Evolutionary conservation across 805 yeast genomes (phyloP), one percentile per base, ranked within the genome.

Genomic region (Myxozyma geophila): DNA sequence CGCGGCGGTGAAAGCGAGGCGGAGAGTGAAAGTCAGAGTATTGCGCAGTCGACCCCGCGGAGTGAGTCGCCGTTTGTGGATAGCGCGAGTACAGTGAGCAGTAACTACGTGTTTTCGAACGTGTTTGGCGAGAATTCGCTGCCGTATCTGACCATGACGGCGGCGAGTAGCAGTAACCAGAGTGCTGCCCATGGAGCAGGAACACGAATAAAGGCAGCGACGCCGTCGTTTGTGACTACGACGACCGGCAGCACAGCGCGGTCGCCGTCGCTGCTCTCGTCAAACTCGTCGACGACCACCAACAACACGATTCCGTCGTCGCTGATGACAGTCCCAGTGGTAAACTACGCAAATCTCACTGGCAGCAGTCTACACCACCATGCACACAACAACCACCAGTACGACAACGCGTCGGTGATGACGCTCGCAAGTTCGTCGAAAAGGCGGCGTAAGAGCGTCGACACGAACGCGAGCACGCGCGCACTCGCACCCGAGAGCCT

Each of bases 381-480:
- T 6, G 47, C 21, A 6, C 47, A 6, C 19, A n/a, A 43, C 10
- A 8, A 43, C 9, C 47, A 43, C 6, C 21, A 15, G 35, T 55
- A 63, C 50, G 69, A 66, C 49, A 66, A 36, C n/a, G 69, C 69
- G 28, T 66, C 69, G 12, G 62, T 66, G 36, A 43, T 58, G 15
- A 66, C 69, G 41, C 58, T 66, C 33, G 69, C 69, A 23, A 58
- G 63, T 54, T 66, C 69, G 43, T 66, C 69, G 10, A 66, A 66
- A 58, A 61, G 69, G 50, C 60, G 69, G 47, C 60, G 69, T 10
- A 66, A 57, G 62, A 58, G 63, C 47, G 52, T 66, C 17, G 69
- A 66, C 40, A 66, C 69, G 41, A 66, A 66, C 39, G 69, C 69
- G 21, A 61, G 67, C 54, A 66, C 69, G 49, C 64, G 67, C 7